Evolutionary conservation across 2,329 filamentous ascomycete species (phyloP).

Genomic region (Botrytis porri): DNA sequence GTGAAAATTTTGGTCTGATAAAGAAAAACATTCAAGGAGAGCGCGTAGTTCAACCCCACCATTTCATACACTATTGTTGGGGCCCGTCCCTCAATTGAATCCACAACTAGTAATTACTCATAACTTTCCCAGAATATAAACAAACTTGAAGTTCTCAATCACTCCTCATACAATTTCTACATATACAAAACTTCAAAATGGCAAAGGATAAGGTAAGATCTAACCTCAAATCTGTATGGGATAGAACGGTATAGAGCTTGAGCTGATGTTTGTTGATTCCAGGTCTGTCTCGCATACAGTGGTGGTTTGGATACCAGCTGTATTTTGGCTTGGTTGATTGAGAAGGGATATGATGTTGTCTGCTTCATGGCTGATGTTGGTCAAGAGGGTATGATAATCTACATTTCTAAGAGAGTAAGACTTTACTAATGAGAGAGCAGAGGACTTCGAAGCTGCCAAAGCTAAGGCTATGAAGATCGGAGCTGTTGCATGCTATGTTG

Average conservation of each 20-base stretch:
- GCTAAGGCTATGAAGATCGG: slow-evolving; percentile 59
- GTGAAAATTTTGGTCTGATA: slow-evolving; percentile 12
- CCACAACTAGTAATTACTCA: background rate
- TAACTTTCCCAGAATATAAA: background rate
- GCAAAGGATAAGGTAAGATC: slow-evolving; percentile 33
- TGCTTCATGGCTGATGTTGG: slow-evolving; percentile 67
- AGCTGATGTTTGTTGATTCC: slow-evolving; percentile 22
- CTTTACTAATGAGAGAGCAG: slow-evolving; percentile 38
- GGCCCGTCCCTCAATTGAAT: slow-evolving; percentile 14
- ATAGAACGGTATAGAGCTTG: slow-evolving; percentile 14
- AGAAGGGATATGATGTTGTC: slow-evolving; percentile 48
- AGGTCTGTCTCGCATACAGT: slow-evolving; percentile 45
- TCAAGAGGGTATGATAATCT: slow-evolving; percentile 49
- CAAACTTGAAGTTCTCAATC: background rate
- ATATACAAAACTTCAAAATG: slow-evolving; percentile 25
- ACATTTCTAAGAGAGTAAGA: slow-evolving; percentile 22
- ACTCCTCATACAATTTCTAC: background rate
- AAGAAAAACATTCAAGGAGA: background rate
- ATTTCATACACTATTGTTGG: background rate
- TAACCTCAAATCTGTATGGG: background rate
- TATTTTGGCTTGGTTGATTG: slow-evolving; percentile 46
- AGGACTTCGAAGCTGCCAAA: slow-evolving; percentile 71
- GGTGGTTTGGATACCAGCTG: slow-evolving; percentile 47
- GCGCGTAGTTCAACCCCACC: background rate
- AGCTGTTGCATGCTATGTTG: slow-evolving; percentile 42